Base-by-base conservation (phyloP, 2,329 filamentous ascomycete genomes). In the Alternaria ventricosa region DNA sequence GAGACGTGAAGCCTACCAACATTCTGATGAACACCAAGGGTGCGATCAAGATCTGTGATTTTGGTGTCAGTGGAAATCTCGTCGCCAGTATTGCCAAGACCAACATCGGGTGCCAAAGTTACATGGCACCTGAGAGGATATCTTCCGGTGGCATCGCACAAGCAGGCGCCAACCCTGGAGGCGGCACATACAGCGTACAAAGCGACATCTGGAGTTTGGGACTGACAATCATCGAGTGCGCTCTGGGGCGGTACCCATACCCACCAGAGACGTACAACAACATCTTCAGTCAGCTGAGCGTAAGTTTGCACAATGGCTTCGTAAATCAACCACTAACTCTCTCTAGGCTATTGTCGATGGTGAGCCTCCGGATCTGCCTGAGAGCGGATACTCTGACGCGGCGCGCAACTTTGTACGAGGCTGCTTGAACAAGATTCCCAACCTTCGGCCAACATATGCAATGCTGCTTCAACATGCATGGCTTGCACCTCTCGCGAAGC, bases 1-100 rank as follows among this genome's bases (percentile, higher is more conserved):
- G 96, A 68, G 96, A 99, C 77, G 96, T 99, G 68, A 99, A 99
- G 80, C 96, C 96, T 2, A 99, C 96, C n/a, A 99, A 99, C 75
- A 97, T 99, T 63, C 86, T 99, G 2, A 89, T 93, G 79, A 99
- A 98, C 80, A 92, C 90, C 2, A 87, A 87, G 45, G 96, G 96
- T 1, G 94, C 97, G 76, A 87, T 98, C 84, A 99, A 99, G 82
- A 97, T 99, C 61, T 99, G 96, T 81, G 96, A 99, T 81, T 99
- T 99, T 79, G 96, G 96, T 60, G 96, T 99, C 59, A 96, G 92
- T 70, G 96, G 96, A 57, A 99, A 99, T 74, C 84, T 99, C 23
- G 96, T 99, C 22, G 95, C 96, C 23, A 97, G 94, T 83, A 98
- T 98, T 74, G 96, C 96, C 55, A 97, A 96, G 82, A 99, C 96